Evolutionary conservation across 345 rosid genomes (phyloP).

Genomic region (Eucalyptus pauciflora): DNA sequence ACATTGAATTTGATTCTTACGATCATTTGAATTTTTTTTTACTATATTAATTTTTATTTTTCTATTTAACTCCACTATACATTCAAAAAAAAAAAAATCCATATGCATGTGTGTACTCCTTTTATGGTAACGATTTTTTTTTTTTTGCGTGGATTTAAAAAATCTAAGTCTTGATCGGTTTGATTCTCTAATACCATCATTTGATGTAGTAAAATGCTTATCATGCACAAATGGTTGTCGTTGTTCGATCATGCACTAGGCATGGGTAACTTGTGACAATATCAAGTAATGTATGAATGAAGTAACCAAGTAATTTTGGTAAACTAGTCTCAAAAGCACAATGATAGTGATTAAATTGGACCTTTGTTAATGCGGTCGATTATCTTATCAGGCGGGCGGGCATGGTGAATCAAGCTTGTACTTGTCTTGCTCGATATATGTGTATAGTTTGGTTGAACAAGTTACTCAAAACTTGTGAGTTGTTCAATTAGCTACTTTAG

Average conservation of each 20-base stretch:
- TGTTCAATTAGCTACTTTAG: neutral
- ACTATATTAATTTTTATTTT: no score
- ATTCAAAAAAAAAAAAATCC: neutral
- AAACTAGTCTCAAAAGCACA: neutral
- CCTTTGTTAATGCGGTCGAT: rapidly evolving
- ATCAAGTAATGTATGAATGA: neutral
- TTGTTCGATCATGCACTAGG: rapidly evolving
- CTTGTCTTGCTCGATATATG: neutral
- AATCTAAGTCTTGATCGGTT: no score
- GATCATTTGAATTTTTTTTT: neutral
- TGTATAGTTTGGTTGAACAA: rapidly evolving
- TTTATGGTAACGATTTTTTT: no score
- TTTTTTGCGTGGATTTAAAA: no score
- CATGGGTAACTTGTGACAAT: neutral
- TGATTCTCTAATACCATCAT: neutral
- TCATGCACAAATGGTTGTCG: rapidly evolving
- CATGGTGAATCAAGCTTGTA: neutral
- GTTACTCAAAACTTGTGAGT: neutral
- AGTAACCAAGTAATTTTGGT: neutral
- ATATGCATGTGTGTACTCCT: rapidly evolving
- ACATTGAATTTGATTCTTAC: neutral
- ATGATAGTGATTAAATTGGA: no score
- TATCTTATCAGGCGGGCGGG: rapidly evolving
- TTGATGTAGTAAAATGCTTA: no score
- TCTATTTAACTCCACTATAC: no score